These are phyloP conservation scores for Penicillium brevicompactum DNA, from an alignment of 2,329 filamentous ascomycete species.

Conservation along the genomic window DNA sequence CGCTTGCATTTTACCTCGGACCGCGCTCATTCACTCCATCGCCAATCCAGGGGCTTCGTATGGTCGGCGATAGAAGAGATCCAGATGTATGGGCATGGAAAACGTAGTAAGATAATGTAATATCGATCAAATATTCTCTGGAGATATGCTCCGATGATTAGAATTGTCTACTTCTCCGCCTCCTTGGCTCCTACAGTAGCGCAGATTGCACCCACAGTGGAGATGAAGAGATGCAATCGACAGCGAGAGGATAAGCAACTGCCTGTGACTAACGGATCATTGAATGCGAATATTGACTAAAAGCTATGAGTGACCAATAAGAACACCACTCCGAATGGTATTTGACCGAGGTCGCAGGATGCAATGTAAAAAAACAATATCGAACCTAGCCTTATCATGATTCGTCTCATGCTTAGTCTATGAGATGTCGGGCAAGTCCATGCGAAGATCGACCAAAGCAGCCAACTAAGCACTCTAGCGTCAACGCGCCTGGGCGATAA, in stretches of 20 bases:
- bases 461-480: conserved; percentile 8
- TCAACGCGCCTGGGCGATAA: background rate
- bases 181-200: background rate
- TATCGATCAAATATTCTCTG: background rate
- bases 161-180: background rate
- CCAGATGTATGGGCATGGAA: background rate
- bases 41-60: no score
- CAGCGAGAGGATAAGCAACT: background rate
- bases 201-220: background rate
- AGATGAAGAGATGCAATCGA: background rate
- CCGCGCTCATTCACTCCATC: no score
- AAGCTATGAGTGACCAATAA: background rate
- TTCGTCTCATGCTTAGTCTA: background rate
- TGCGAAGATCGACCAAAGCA: conserved; percentile 17
- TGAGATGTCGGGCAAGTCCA: conserved; percentile 20
- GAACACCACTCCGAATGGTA: background rate
- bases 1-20: no score
- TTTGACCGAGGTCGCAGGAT: background rate
- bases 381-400: background rate
- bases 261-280: background rate
- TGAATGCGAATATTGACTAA: background rate
- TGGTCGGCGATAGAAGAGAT: background rate
- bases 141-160: no score
- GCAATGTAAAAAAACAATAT: background rate
- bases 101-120: background rate